These are phyloP conservation scores for Coemansia furcata DNA, from an alignment of 192 early-diverging fungal species.

Conservation along the genomic window DNA sequence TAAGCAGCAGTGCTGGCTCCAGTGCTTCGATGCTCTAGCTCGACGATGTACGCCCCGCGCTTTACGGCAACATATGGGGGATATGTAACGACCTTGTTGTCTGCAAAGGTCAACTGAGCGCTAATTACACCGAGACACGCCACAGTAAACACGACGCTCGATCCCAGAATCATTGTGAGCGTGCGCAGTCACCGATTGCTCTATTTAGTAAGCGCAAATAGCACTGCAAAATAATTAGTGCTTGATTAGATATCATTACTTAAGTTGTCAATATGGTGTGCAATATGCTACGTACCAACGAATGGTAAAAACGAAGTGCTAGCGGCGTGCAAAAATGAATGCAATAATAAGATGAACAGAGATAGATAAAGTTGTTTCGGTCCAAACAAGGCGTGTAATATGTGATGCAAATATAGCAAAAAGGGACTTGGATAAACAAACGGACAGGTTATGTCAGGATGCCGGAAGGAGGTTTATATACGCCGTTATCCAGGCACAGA, in stretches of 20 bases:
- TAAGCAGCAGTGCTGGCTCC: conserved; percentile 1
- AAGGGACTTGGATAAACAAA: neutral
- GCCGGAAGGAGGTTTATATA: neutral
- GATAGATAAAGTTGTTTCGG: neutral
- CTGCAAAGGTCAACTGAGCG: neutral
- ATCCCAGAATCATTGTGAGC: neutral
- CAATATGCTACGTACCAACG: neutral
- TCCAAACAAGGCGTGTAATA: neutral
- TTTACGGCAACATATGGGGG: conserved; percentile 11
- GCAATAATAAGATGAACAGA: neutral
- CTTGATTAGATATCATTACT: neutral
- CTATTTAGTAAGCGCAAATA: neutral
- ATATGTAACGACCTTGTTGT: conserved; percentile 11
- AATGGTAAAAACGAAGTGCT: neutral
- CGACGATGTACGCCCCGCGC: conserved; percentile 28
- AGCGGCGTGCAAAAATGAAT: neutral
- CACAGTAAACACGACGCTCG: neutral
- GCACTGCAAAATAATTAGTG: neutral
- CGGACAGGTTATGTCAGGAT: neutral
- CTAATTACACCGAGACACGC: neutral
- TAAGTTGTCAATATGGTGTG: neutral
- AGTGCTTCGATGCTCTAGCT: conserved; percentile 17
- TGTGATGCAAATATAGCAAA: neutral
- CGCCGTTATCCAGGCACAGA: neutral
- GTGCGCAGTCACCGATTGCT: neutral